Conservation (phyloP, 371 early-diverging fungal genomes). For the Rhizopus delemar region DNA sequence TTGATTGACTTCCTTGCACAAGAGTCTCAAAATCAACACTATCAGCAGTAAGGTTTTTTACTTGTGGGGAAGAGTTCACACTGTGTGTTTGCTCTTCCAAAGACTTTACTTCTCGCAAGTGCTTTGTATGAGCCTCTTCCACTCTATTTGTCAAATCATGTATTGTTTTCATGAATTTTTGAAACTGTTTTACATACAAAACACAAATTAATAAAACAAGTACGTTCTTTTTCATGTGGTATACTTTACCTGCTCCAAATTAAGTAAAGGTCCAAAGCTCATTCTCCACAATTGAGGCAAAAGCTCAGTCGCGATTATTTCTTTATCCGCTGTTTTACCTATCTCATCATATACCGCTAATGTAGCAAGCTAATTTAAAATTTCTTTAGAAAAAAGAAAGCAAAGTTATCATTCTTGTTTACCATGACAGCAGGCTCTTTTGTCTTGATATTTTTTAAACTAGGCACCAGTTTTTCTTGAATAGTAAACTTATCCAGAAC, state of each 20-base stretch:
- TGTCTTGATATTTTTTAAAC: slow-evolving; percentile 74
- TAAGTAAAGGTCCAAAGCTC: slow-evolving; percentile 71
- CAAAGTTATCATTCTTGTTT: slow-evolving; percentile 14
- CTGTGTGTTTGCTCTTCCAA: slow-evolving; percentile 61
- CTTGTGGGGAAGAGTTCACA: slow-evolving; percentile 24
- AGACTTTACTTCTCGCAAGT: slow-evolving; percentile 62
- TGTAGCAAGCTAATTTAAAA: slow-evolving; percentile 63
- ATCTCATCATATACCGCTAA: slow-evolving; percentile 80
- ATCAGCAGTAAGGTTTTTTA: slow-evolving; percentile 3
- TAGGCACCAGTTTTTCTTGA: slow-evolving; percentile 74
- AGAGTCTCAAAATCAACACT: slow-evolving; percentile 40
- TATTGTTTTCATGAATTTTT: slow-evolving; percentile 71
- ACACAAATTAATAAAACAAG: background rate
- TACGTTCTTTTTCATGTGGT: background rate
- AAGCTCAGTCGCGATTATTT: slow-evolving; percentile 73
- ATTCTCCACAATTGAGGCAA: slow-evolving; percentile 81
- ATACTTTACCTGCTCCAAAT: slow-evolving; percentile 62
- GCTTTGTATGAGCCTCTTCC: slow-evolving; percentile 66
- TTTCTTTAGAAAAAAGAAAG: background rate
- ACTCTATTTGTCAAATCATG: slow-evolving; percentile 63
- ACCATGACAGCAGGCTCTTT: slow-evolving; percentile 80
- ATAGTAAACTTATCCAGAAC: slow-evolving; percentile 73
- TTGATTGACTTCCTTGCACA: slow-evolving; percentile 29
- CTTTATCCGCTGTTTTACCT: slow-evolving; percentile 72
- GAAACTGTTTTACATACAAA: slow-evolving; percentile 44